phyloP scores from a whole-genome alignment of 371 early-diverging fungal species.

The Nematocida ausubeli region DNA sequence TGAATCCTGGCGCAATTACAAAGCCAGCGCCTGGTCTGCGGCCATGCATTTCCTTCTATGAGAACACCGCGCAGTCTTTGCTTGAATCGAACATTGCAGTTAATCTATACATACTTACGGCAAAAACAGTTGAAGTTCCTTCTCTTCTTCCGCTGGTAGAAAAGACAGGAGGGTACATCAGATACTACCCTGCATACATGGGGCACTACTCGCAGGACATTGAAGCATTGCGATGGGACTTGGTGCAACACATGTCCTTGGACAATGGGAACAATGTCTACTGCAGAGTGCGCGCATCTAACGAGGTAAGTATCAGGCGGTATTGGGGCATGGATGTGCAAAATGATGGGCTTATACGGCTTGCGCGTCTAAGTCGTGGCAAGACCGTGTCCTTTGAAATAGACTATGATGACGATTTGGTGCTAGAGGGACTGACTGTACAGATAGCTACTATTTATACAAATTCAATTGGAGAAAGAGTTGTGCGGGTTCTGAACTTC shows the following conservation, averaged over 20 bases:
- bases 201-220: slow-evolving; percentile 78
- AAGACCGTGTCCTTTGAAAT: slow-evolving; percentile 84
- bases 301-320: slow-evolving; percentile 69
- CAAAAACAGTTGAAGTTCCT: slow-evolving; percentile 81
- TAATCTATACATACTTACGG: slow-evolving; percentile 82
- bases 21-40: background rate
- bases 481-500: slow-evolving; percentile 86
- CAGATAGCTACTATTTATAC: slow-evolving; percentile 91
- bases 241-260: slow-evolving; percentile 75
- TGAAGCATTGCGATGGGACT: slow-evolving; percentile 78
- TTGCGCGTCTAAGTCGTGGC: slow-evolving; percentile 71
- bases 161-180: slow-evolving; percentile 85
- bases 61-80: slow-evolving; percentile 82
- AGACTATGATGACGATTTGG: slow-evolving; percentile 76
- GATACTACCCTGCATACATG: slow-evolving; percentile 87
- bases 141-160: slow-evolving; percentile 74
- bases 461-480: slow-evolving; percentile 73
- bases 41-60: slow-evolving; percentile 73
- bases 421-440: slow-evolving; percentile 76
- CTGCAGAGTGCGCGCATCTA: slow-evolving; percentile 82
- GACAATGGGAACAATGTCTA: slow-evolving; percentile 87
- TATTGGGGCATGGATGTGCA: slow-evolving; percentile 59
- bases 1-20: slow-evolving; percentile 45
- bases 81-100: slow-evolving; percentile 81
- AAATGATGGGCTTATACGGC: slow-evolving; percentile 78